phyloP scores from a whole-genome alignment of 768 basidiomycete species.

The Lentinus tigrinus region DNA sequence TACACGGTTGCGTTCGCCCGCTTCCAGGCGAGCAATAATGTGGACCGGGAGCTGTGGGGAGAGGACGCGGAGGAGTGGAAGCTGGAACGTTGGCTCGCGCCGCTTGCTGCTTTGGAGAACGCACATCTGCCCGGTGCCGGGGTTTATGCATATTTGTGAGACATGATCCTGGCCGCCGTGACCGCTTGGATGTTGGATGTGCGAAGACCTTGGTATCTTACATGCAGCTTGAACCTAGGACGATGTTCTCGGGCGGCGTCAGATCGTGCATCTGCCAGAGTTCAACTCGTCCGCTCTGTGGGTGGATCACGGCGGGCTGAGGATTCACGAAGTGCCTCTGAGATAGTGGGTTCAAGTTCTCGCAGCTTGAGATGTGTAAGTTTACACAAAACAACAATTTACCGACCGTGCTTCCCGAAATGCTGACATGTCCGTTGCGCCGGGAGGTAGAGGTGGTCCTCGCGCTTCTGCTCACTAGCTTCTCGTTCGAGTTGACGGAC shows the following conservation, averaged over 20 bases:
- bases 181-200: not conserved
- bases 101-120: slow-evolving; percentile 19
- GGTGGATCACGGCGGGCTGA: slow-evolving; percentile 4
- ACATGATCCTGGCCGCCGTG: not conserved
- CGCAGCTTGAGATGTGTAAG: slow-evolving; percentile 25
- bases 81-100: slow-evolving; percentile 40
- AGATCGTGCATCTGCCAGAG: slow-evolving; percentile 38
- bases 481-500: slow-evolving; percentile 23
- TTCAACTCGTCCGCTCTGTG: too few species aligned
- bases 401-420: not conserved
- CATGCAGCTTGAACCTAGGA: too few species aligned
- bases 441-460: slow-evolving; percentile 1
- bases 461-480: slow-evolving; percentile 4
- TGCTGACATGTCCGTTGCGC: too few species aligned
- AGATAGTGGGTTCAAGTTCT: slow-evolving; percentile 42
- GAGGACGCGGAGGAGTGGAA: slow-evolving; percentile 41
- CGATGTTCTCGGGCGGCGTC: slow-evolving; percentile 36
- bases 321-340: not conserved
- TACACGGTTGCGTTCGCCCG: slow-evolving; percentile 38
- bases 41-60: slow-evolving; percentile 40
- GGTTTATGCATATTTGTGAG: slow-evolving; percentile 30
- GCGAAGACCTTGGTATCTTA: too few species aligned
- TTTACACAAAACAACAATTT: not conserved
- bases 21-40: slow-evolving; percentile 36
- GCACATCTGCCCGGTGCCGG: slow-evolving; percentile 34